Evolutionary conservation across 441 rosid species (phyloP).

Genomic region (Macaranga tanarius): DNA sequence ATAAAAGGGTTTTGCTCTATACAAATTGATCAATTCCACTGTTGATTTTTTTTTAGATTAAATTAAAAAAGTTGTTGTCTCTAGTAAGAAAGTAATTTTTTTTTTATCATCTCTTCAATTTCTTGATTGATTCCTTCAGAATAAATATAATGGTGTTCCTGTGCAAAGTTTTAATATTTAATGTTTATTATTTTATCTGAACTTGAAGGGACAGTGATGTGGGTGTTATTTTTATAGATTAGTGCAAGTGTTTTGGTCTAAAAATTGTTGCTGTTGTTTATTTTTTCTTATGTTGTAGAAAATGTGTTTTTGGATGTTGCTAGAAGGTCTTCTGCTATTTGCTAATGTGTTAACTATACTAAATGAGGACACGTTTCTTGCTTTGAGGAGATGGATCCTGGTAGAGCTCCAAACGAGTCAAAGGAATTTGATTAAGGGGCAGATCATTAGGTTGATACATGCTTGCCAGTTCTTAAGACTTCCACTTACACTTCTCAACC

Average conservation of each 20-base stretch:
- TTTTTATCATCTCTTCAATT: no score
- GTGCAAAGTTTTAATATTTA: no score
- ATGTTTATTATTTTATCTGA: no score
- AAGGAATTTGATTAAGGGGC: conserved; percentile 69
- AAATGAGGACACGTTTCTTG: conserved; percentile 77
- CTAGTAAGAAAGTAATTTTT: no score
- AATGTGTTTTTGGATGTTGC: conserved; percentile 75
- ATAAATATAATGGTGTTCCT: no score
- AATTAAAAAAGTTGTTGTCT: no score
- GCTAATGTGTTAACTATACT: conserved; percentile 81
- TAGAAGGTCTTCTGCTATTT: conserved; percentile 69
- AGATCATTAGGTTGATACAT: conserved; percentile 67
- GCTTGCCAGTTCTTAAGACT: conserved; percentile 82
- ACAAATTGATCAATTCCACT: no score
- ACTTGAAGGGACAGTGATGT: no score
- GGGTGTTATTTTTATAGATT: neutral
- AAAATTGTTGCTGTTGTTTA: no score
- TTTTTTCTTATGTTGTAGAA: conserved; percentile 37
- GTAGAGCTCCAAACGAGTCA: conserved; percentile 55
- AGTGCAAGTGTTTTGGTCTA: neutral
- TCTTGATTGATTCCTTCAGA: no score
- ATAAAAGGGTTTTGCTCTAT: no score
- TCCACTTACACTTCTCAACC: conserved; percentile 68
- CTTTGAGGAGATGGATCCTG: conserved; percentile 74
- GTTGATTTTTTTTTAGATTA: no score